Conservation (phyloP, 2,329 filamentous ascomycete genomes). For the Emmonsia crescens region DNA sequence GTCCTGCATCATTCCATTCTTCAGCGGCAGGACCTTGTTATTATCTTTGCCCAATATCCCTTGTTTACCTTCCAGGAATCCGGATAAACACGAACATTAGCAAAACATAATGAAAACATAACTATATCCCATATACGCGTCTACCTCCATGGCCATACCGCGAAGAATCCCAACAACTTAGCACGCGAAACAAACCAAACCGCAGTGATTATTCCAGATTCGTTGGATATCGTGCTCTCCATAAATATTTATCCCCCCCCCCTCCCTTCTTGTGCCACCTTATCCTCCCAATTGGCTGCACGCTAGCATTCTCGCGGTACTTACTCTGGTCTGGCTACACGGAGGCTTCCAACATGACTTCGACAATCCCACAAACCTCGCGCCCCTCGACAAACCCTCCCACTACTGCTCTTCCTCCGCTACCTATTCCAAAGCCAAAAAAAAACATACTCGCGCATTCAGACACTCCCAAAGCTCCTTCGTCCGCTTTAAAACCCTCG, state of each 20-base stretch:
- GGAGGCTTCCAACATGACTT: slow-evolving; percentile 38
- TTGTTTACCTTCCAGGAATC: neutral
- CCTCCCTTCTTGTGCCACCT: neutral
- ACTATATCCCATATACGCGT: neutral
- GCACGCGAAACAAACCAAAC: neutral
- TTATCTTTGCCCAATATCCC: neutral
- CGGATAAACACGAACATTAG: neutral
- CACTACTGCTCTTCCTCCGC: slow-evolving; percentile 58
- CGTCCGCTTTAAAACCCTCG: slow-evolving; percentile 37
- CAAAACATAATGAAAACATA: neutral
- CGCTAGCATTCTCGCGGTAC: neutral
- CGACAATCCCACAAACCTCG: slow-evolving; percentile 56
- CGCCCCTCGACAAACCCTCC: slow-evolving; percentile 54
- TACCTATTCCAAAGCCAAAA: slow-evolving; percentile 62
- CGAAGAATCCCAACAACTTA: neutral
- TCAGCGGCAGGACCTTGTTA: neutral
- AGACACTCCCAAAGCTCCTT: slow-evolving; percentile 34
- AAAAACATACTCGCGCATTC: slow-evolving; percentile 48
- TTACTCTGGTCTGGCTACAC: neutral
- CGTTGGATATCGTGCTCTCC: neutral
- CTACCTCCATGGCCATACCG: neutral
- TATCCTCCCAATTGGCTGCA: neutral
- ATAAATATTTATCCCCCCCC: neutral
- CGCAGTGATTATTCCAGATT: neutral
- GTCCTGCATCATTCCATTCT: neutral